Percentiles rank a stretch among this genome's conserved stretches.
phyloP scores from a whole-genome alignment of 192 early-diverging fungal genomes.

The Rhizophagus prolifer region DNA sequence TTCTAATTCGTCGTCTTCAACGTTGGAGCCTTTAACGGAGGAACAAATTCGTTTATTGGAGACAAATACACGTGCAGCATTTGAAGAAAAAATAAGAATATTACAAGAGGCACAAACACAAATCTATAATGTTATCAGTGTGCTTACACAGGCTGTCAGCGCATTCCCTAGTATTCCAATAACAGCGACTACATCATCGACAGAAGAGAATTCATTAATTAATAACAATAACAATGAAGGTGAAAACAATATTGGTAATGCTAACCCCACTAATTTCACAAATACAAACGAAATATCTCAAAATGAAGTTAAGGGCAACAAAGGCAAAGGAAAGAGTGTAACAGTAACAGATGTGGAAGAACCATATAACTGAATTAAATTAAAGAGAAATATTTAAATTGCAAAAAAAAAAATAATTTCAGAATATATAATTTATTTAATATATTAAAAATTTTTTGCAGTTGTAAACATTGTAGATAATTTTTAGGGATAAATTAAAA shows the following conservation, averaged over 20 bases:
- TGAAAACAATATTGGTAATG: not conserved
- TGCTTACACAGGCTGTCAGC: slow-evolving; percentile 43
- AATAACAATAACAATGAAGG: not conserved
- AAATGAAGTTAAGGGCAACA: not conserved
- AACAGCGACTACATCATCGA: not conserved
- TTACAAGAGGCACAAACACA: slow-evolving; percentile 62
- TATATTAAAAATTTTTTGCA: too few relatives aligned
- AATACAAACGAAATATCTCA: not conserved
- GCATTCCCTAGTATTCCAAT: slow-evolving; percentile 34
- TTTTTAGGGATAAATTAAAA: not conserved
- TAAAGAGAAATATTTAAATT: not conserved
- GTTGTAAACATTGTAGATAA: not conserved
- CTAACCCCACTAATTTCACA: not conserved
- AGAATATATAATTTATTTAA: too few relatives aligned
- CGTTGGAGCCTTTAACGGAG: slow-evolving; percentile 51
- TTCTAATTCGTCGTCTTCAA: slow-evolving; percentile 11
- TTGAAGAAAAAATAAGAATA: slow-evolving; percentile 64
- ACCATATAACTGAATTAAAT: not conserved
- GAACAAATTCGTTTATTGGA: slow-evolving; percentile 59
- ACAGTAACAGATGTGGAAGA: not conserved
- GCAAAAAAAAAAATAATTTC: not conserved
- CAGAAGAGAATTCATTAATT: not conserved
- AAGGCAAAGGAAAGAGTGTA: slow-evolving; percentile 8
- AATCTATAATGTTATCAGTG: slow-evolving; percentile 49
- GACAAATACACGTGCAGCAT: slow-evolving; percentile 55